Conservation (phyloP, 2,329 filamentous ascomycete species). For the Trichoderma sp. region DNA sequence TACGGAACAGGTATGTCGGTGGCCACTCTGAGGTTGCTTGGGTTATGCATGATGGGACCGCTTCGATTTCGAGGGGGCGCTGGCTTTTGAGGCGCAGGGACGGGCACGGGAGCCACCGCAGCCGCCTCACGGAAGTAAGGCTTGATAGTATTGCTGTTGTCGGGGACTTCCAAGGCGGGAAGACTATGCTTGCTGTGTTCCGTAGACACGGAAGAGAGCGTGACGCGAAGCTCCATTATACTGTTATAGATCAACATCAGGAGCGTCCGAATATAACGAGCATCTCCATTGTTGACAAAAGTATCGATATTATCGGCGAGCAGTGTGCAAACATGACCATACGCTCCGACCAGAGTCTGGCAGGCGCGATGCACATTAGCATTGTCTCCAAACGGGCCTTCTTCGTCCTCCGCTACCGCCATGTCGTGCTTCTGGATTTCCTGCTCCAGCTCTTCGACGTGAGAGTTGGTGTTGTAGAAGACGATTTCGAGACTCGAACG, state of each 20-base stretch:
- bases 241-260: slow-evolving; percentile 64
- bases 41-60: slow-evolving; percentile 46
- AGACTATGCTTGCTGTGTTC: slow-evolving; percentile 27
- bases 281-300: slow-evolving; percentile 64
- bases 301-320: slow-evolving; percentile 61
- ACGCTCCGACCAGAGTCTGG: slow-evolving; percentile 61
- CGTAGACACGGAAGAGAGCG: slow-evolving; percentile 39
- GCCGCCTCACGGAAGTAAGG: slow-evolving; percentile 53
- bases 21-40: slow-evolving; percentile 54
- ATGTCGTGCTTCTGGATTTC: slow-evolving; percentile 62
- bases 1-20: slow-evolving; percentile 52
- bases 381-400: slow-evolving; percentile 52
- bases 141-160: slow-evolving; percentile 48
- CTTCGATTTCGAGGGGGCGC: slow-evolving; percentile 33
- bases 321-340: slow-evolving; percentile 63
- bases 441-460: slow-evolving; percentile 64
- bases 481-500: slow-evolving; percentile 64
- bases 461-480: slow-evolving; percentile 65
- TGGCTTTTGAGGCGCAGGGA: slow-evolving; percentile 51
- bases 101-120: slow-evolving; percentile 44
- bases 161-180: slow-evolving; percentile 23
- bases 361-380: slow-evolving; percentile 64
- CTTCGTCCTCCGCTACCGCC: slow-evolving; percentile 46
- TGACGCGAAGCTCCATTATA: slow-evolving; percentile 64
- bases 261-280: slow-evolving; percentile 64